Conservation (phyloP, 495 filamentous ascomycete genomes). For the Talaromyces ruber region DNA sequence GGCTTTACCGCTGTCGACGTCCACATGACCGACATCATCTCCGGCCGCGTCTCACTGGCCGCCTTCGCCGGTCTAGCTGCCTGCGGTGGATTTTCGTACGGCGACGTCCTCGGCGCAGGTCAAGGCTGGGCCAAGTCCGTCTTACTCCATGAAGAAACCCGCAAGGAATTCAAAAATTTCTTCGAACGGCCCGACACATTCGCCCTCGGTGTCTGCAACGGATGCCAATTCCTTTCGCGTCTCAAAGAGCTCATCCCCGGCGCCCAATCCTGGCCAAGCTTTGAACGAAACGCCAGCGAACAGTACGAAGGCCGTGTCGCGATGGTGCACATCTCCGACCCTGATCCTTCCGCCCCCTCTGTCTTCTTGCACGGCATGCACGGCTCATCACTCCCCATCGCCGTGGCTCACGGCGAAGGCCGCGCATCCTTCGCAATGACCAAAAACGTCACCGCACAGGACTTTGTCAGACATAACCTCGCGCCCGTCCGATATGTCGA, state of each 20-base stretch:
- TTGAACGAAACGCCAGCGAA: slow-evolving; percentile 75
- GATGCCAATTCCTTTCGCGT: slow-evolving; percentile 87
- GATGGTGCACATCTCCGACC: slow-evolving; percentile 76
- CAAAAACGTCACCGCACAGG: slow-evolving; percentile 23
- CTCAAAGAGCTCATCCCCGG: slow-evolving; percentile 83
- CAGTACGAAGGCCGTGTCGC: slow-evolving; percentile 87
- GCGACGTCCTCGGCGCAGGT: slow-evolving; percentile 90
- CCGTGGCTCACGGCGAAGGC: slow-evolving; percentile 87
- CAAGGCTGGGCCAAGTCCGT: slow-evolving; percentile 96
- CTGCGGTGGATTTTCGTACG: slow-evolving; percentile 95
- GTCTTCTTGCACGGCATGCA: slow-evolving; percentile 93
- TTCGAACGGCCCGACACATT: slow-evolving; percentile 88
- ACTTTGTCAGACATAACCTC: slow-evolving; percentile 52
- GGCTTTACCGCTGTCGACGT: slow-evolving; percentile 90
- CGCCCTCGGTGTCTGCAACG: slow-evolving; percentile 91
- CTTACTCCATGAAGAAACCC: slow-evolving; percentile 68
- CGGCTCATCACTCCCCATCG: slow-evolving; percentile 75
- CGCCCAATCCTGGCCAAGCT: slow-evolving; percentile 75
- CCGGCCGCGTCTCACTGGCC: slow-evolving; percentile 62
- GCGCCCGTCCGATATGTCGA: slow-evolving; percentile 78
- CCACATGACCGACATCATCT: slow-evolving; percentile 93
- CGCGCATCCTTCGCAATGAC: slow-evolving; percentile 62
- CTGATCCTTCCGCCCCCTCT: slow-evolving; percentile 47
- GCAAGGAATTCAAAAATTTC: slow-evolving; percentile 72
- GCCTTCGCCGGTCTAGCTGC: slow-evolving; percentile 83